Evolutionary conservation across 2,329 filamentous ascomycete genomes (phyloP).

Genomic region (Calonectria montana): DNA sequence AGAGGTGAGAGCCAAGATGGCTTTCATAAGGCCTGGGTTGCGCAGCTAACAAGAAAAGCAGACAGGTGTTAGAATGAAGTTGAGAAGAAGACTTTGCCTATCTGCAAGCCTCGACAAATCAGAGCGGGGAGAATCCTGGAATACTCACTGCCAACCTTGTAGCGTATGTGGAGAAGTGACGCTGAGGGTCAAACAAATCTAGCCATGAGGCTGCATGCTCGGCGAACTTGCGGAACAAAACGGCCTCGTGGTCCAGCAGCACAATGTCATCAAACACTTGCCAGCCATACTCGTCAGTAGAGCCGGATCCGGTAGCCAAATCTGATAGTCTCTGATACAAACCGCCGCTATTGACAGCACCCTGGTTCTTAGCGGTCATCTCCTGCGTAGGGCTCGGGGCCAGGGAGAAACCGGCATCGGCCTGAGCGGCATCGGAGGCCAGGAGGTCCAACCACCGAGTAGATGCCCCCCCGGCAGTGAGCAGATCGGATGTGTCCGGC

Average conservation of each 20-base stretch:
- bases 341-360: constrained; percentile 8
- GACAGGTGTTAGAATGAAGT: background rate
- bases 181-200: constrained; percentile 15
- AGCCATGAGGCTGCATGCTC: constrained; percentile 20
- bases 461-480: constrained; percentile 21
- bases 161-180: constrained; percentile 22
- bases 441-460: constrained; percentile 23
- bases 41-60: constrained; percentile 8
- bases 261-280: constrained; percentile 18
- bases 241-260: constrained; percentile 17
- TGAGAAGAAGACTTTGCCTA: background rate
- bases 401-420: constrained; percentile 22
- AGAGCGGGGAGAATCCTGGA: background rate
- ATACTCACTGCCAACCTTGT: constrained; percentile 16
- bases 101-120: background rate
- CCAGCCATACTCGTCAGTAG: constrained; percentile 12
- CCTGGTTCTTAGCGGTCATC: constrained; percentile 4
- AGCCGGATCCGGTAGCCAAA: background rate
- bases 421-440: constrained; percentile 24
- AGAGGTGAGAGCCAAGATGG: constrained; percentile 24
- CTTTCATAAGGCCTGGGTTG: constrained; percentile 24
- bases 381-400: constrained; percentile 24
- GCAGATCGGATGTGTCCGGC: constrained; percentile 9
- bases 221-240: constrained; percentile 23
- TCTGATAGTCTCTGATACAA: constrained; percentile 18